Percentiles rank a stretch among this genome's conserved stretches.
phyloP scores from a whole-genome alignment of 371 early-diverging fungal genomes.

The Amoeboaphelidium occidentale region DNA sequence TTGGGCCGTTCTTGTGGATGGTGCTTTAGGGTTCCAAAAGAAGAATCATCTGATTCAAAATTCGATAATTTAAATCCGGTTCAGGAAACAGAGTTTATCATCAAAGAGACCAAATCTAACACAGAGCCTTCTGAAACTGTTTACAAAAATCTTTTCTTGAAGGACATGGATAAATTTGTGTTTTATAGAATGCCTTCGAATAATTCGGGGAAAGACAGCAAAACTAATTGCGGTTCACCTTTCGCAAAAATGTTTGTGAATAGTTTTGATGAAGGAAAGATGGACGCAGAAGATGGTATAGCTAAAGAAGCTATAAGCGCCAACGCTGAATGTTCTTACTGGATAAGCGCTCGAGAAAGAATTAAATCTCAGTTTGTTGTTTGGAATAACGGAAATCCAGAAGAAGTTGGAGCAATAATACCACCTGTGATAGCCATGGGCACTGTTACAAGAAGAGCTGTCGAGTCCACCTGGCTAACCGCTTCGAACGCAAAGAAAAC shows the following conservation, averaged over 20 bases:
- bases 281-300: slow-evolving; percentile 35
- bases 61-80: too few species aligned
- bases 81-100: too few species aligned
- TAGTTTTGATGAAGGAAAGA: slow-evolving; percentile 46
- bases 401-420: slow-evolving; percentile 49
- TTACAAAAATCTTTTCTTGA: too few species aligned
- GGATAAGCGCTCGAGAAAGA: slow-evolving; percentile 67
- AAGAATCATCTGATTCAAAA: slow-evolving; percentile 4
- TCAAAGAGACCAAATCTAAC: too few species aligned
- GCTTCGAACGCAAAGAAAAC: slow-evolving; percentile 76
- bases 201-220: slow-evolving; percentile 8
- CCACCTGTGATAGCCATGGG: slow-evolving; percentile 84
- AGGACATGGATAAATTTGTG: background rate
- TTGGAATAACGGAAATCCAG: background rate
- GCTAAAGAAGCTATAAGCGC: slow-evolving; percentile 56
- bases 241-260: slow-evolving; percentile 49
- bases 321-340: slow-evolving; percentile 65
- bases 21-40: slow-evolving; percentile 42
- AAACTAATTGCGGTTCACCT: slow-evolving; percentile 58
- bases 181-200: slow-evolving; percentile 66
- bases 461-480: slow-evolving; percentile 86
- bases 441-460: slow-evolving; percentile 81
- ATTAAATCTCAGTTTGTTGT: slow-evolving; percentile 64
- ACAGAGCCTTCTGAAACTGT: too few species aligned
- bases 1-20: slow-evolving; percentile 30